Conservation (phyloP, 2,329 filamentous ascomycete species). For the Calycina herbarum region DNA sequence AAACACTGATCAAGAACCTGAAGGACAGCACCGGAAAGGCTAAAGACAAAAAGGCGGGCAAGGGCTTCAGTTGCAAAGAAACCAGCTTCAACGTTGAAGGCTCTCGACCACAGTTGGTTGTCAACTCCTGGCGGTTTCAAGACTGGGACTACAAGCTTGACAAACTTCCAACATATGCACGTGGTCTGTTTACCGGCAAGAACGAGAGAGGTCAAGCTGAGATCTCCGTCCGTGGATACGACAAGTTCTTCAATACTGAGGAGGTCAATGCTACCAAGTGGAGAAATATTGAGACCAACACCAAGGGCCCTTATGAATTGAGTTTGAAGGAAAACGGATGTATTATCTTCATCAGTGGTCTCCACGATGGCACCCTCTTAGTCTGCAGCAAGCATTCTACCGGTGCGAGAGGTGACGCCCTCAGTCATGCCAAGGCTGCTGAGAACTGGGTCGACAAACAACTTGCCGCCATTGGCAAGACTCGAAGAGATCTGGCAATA, state of each 20-base stretch:
- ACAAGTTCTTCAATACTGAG: conserved; percentile 96
- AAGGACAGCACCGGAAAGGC: conserved; percentile 65
- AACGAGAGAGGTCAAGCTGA: conserved; percentile 65
- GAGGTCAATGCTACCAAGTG: conserved; percentile 83
- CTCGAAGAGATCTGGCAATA: conserved; percentile 72
- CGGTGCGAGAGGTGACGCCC: conserved; percentile 63
- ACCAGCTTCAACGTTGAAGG: conserved; percentile 68
- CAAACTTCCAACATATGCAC: conserved; percentile 85
- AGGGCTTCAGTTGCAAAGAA: conserved; percentile 74
- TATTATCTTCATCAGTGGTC: conserved; percentile 93
- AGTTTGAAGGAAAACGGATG: conserved; percentile 99
- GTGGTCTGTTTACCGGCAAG: conserved; percentile 87
- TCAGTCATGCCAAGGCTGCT: conserved; percentile 83
- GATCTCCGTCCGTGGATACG: conserved; percentile 87
- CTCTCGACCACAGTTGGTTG: conserved; percentile 63
- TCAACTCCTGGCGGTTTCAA: conserved; percentile 90
- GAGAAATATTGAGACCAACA: conserved; percentile 73
- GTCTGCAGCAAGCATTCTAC: conserved; percentile 99
- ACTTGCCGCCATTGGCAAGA: conserved; percentile 74
- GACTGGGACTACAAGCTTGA: conserved; percentile 95
- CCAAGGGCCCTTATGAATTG: conserved; percentile 86
- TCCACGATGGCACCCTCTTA: conserved; percentile 84
- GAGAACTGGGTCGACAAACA: conserved; percentile 82
- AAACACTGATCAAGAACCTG: conserved; percentile 49
- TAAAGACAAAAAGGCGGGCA: conserved; percentile 52